Percentiles rank a stretch among this genome's conserved stretches.
Evolutionary conservation across 805 yeast species (phyloP).

Genomic region (Millerago galiae): DNA sequence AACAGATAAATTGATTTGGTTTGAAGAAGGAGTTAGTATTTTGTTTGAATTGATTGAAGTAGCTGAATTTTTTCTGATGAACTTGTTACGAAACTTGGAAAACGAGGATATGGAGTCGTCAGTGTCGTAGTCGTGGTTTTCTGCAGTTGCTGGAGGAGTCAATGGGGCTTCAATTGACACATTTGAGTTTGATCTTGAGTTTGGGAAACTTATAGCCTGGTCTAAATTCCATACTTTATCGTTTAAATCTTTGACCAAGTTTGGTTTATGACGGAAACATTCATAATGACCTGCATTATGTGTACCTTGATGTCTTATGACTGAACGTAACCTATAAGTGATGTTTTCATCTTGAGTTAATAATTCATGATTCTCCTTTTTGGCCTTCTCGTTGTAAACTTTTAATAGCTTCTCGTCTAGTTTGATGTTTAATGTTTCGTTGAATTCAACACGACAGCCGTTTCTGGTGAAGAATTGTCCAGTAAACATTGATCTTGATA

Average conservation of each 20-base stretch:
- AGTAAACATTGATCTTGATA: constrained; percentile 75
- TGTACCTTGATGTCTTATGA: constrained; percentile 82
- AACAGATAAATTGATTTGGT: too few relatives aligned
- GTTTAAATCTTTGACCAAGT: constrained; percentile 30
- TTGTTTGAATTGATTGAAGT: constrained; percentile 1
- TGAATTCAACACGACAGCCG: constrained; percentile 63
- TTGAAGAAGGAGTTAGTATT: too few relatives aligned
- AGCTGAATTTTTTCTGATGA: constrained; percentile 1
- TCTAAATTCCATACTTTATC: constrained; percentile 25
- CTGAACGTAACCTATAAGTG: constrained; percentile 58
- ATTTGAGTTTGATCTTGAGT: constrained; percentile 1
- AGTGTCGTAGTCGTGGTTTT: constrained; percentile 14
- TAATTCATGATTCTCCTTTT: constrained; percentile 11
- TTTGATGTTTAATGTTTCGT: constrained; percentile 44
- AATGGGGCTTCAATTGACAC: not conserved
- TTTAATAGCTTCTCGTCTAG: constrained; percentile 34
- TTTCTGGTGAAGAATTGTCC: constrained; percentile 67
- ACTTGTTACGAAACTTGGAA: constrained; percentile 4
- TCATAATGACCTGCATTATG: constrained; percentile 90
- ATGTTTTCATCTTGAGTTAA: constrained; percentile 16
- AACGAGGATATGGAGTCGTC: constrained; percentile 16
- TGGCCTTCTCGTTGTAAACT: constrained; percentile 25
- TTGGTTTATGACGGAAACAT: constrained; percentile 74
- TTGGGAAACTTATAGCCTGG: constrained; percentile 21
- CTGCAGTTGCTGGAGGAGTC: constrained; percentile 10